phyloP scores from a whole-genome alignment of 129 eudicot genomes.

The Kitagawia praeruptora region DNA sequence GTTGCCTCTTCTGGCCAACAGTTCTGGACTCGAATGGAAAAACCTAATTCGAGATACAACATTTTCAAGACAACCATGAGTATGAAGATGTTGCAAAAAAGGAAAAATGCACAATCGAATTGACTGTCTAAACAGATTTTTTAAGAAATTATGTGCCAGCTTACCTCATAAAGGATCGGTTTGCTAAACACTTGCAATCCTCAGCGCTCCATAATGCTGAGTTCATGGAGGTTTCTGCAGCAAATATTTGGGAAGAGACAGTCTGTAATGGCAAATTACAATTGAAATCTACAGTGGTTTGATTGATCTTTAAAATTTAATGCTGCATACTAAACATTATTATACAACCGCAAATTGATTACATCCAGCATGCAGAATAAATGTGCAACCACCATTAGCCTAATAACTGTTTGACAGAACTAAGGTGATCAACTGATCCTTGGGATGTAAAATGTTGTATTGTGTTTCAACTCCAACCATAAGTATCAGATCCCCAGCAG shows the following conservation, averaged over 20 bases:
- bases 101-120: not conserved
- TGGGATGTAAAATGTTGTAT: not conserved
- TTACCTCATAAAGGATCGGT: slow-evolving; percentile 40
- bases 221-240: slow-evolving; percentile 30
- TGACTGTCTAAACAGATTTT: not conserved
- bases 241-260: not conserved
- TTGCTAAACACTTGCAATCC: slow-evolving; percentile 15
- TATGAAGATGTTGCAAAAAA: not conserved
- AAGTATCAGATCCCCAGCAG: not conserved
- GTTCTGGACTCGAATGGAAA: slow-evolving; percentile 53
- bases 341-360: not conserved
- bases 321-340: not conserved
- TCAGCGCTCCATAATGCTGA: slow-evolving; percentile 19
- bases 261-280: not conserved
- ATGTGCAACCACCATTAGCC: not conserved
- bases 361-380: not conserved
- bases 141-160: not conserved
- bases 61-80: not conserved
- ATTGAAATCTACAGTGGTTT: not conserved
- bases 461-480: not conserved
- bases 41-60: slow-evolving; percentile 27
- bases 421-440: not conserved
- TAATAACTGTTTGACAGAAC: not conserved
- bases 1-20: slow-evolving; percentile 29
- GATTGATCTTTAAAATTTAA: not conserved